Conservation (phyloP, 306 rosid species). For the Prinsepia uniflora region DNA sequence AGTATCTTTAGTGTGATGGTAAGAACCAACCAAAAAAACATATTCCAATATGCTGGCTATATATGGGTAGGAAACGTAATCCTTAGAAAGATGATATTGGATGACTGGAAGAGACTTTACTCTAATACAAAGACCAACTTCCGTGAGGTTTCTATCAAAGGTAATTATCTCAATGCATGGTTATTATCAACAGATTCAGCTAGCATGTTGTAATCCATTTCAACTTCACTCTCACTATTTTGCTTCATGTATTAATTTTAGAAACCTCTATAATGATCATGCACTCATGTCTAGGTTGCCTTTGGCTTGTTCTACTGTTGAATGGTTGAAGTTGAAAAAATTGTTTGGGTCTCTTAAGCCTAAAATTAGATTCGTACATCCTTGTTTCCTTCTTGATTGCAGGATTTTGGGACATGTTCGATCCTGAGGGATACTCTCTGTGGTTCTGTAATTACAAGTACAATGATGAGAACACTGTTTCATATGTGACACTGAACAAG, state of each 20-base stretch:
- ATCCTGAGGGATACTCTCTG: conserved; percentile 89
- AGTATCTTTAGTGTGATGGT: too few relatives aligned
- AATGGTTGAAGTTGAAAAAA: neutral
- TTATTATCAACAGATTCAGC: neutral
- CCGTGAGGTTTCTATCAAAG: conserved; percentile 94
- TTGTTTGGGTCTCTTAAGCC: neutral
- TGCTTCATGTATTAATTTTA: neutral
- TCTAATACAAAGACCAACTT: conserved; percentile 87
- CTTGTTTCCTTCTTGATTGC: conserved; percentile 9
- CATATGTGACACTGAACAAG: conserved; percentile 81
- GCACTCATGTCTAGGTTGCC: too few relatives aligned
- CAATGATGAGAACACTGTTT: conserved; percentile 76
- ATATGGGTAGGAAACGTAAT: too few relatives aligned
- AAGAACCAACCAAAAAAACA: too few relatives aligned
- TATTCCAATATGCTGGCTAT: too few relatives aligned
- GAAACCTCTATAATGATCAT: neutral
- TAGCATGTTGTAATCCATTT: neutral
- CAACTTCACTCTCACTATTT: neutral
- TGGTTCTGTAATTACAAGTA: conserved; percentile 95
- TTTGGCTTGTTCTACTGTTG: neutral
- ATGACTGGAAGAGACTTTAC: conserved; percentile 91
- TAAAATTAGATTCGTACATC: neutral
- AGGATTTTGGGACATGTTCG: conserved; percentile 98
- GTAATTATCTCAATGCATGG: conserved; percentile 26
- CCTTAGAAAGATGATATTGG: conserved; percentile 89